phyloP scores from a whole-genome alignment of 441 rosid genomes.

The Cnidoscolus chayamansa region DNA sequence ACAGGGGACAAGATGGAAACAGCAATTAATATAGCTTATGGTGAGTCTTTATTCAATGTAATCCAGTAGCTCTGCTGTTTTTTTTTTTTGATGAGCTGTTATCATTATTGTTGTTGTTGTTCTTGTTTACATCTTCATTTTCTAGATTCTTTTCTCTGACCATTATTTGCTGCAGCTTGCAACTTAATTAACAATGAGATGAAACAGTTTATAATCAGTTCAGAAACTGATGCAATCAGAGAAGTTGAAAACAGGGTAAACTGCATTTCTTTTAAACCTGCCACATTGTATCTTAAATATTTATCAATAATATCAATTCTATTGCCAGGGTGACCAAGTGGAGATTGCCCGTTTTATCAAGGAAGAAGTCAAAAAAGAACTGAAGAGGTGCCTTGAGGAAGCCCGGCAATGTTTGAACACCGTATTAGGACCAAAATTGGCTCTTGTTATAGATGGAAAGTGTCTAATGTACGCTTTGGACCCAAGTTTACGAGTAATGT shows the following conservation, averaged over 20 bases:
- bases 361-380: constrained; percentile 78
- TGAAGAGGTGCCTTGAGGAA: constrained; percentile 80
- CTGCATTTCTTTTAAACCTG: constrained; percentile 16
- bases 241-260: constrained; percentile 91
- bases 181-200: constrained; percentile 81
- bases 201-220: constrained; percentile 71
- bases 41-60: constrained; percentile 36
- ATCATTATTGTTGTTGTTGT: constrained; percentile 4
- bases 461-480: constrained; percentile 97
- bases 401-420: constrained; percentile 57
- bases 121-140: constrained; percentile 14
- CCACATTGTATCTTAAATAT: neutral
- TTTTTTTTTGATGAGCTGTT: constrained; percentile 16
- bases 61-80: neutral
- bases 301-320: constrained; percentile 5
- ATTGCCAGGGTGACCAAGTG: constrained; percentile 58
- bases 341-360: constrained; percentile 85
- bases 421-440: constrained; percentile 72
- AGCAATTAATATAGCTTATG: constrained; percentile 97
- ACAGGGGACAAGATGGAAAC: constrained; percentile 99
- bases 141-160: constrained; percentile 24
- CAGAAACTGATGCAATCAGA: constrained; percentile 86
- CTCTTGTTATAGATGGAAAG: constrained; percentile 95
- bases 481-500: constrained; percentile 74
- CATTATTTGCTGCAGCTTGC: constrained; percentile 52